Evolutionary conservation across 2,329 filamentous ascomycete species (phyloP), one percentile per base, ranked within the genome.

Genomic region (Cladosporium phlei): DNA sequence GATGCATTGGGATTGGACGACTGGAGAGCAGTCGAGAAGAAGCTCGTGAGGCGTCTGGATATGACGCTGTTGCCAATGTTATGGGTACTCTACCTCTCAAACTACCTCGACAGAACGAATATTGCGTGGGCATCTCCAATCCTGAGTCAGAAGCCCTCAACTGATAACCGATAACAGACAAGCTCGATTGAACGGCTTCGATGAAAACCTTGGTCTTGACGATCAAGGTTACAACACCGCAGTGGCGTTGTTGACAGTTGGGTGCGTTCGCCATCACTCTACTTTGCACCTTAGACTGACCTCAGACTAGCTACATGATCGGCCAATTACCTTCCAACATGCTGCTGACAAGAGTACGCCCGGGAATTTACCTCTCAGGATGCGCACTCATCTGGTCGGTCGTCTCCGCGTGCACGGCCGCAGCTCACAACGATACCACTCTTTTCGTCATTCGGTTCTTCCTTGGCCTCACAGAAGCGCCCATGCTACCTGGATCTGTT

Each of bases 321-420:
- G 67, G 66, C 14, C 71, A 72, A 33, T 61, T 62, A 19, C 55
- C 58, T 6, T 65, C 67, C 32, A 72, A 72, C 54, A 72, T 74
- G 69, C 59, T 73, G 38, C 62, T 73, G 49, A 71, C 67, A 2
- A 62, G 68, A 16, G 61, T 71, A 6, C 63, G 60, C 29, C 70
- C 69, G 1, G 67, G 66, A 11, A 58, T 67, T 2, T 73, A 72
- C 58, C 68, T 73, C 62, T 35, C 30, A 20, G 42, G 42, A 9
- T 64, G 64, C 10, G 33, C 33, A 8, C n/a, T 21, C 5, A 37
- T 38, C 11, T 73, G 70, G 70, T 56, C 54, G 9, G 32, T 56
- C 21, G 55, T 57, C 32, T 57, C 55, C 4, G 51, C 28, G 24
- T 47, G 57, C 17, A 58, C 56, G 10, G 58, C 56, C 5, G 45